Base-by-base conservation (phyloP, 1,284 basidiomycete genomes). In the Ceratobasidium sp. region DNA sequence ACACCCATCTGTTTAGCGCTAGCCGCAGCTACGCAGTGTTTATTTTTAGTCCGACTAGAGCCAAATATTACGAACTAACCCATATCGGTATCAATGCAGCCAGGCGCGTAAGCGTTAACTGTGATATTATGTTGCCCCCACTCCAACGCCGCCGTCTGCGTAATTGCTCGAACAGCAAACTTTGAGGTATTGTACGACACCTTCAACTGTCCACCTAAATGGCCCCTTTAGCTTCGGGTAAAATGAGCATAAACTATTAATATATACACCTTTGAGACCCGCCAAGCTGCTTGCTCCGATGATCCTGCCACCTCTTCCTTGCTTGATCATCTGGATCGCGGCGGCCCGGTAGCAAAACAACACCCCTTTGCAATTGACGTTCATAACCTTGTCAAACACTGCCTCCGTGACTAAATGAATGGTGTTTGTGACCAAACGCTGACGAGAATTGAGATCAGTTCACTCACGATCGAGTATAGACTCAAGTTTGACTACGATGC, bases 261-360 rank as follows among this genome's bases (percentile, higher is more conserved):
- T 9, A 52, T 8, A 57, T 57, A 57, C 54, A 38, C 35, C 43
- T 4, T 69, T 11, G 23, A 55, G 47, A 14, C 64, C 64, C 28
- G 23, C 11, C 13, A 47, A 7, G 21, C 64, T 69, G 26, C 52
- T 46, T 9, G 67, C 49, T 30, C 82, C 82, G 23, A 85, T 79
- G 3, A 85, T 80, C 41, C 82, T 75, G 4, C 84, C 84, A 11
- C 83, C 82, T 1, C 76, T 47, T 18, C 77, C 82, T 76, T 83
- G 82, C 66, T 73, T 73, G 59, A 82, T 78, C 81, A 83, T 81
- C 43, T 80, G 79, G 6, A 58, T 54, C 18, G 80, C 82, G 2
- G 81, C 82, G 16, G 80, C 79, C 74, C 83, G 82, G 57, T 83
- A 83, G 73, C 81, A 83, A 28, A 81, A 75, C 59, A 83, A 79